A percentile compares a stretch with the other conserved stretches of the same genome.
These are phyloP conservation scores for Balansia obtecta DNA, from an alignment of 2,329 filamentous ascomycete species.

Conservation along the genomic window DNA sequence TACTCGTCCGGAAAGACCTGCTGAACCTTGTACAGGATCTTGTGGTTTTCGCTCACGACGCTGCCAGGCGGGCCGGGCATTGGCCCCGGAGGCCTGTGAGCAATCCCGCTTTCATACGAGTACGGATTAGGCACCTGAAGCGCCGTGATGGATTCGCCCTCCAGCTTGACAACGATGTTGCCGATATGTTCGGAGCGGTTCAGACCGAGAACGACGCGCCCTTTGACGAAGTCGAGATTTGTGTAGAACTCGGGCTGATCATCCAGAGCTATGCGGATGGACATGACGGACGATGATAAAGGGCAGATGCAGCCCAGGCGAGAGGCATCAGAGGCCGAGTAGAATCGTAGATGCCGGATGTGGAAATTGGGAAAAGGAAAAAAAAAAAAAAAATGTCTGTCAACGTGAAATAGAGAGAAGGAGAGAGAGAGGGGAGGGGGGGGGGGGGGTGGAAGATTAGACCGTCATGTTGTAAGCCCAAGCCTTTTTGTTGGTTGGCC, in stretches of 20 bases:
- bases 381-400: neutral
- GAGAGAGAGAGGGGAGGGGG: too few relatives aligned
- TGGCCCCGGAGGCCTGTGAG: constrained; percentile 16
- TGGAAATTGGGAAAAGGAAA: neutral
- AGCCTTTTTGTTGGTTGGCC: neutral
- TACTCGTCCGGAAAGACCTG: constrained; percentile 57
- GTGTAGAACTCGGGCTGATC: constrained; percentile 61
- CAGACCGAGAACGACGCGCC: constrained; percentile 43
- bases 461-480: neutral
- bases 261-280: constrained; percentile 54
- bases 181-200: constrained; percentile 58
- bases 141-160: constrained; percentile 64
- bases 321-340: neutral
- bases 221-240: constrained; percentile 63
- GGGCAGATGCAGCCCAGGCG: neutral
- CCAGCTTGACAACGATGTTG: constrained; percentile 69
- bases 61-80: constrained; percentile 25
- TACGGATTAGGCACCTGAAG: constrained; percentile 38
- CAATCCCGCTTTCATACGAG: constrained; percentile 29
- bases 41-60: constrained; percentile 46
- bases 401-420: neutral
- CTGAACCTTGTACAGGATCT: constrained; percentile 63
- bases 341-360: neutral
- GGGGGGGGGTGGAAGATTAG: too few relatives aligned
- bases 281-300: constrained; percentile 34